A percentile compares a stretch with the other conserved stretches of the same genome.
Conservation (phyloP, 768 basidiomycete genomes). For the Naganishia antarctica region DNA sequence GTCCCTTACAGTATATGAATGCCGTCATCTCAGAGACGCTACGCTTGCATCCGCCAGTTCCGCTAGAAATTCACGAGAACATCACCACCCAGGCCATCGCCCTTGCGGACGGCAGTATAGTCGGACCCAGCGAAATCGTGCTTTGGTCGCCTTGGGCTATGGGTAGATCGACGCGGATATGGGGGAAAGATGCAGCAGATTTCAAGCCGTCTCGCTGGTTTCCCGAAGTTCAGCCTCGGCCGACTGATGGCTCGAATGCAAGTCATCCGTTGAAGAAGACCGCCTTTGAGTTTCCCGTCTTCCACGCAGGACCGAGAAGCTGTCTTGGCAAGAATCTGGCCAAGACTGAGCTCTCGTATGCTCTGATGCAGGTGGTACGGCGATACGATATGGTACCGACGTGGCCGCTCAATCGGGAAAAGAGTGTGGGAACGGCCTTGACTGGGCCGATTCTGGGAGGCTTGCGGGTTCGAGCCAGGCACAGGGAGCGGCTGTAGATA, state of each 20-base stretch:
- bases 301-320: conserved; percentile 38
- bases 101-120: conserved; percentile 28
- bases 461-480: background rate
- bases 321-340: conserved; percentile 38
- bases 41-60: conserved; percentile 36
- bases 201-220: conserved; percentile 36
- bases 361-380: conserved; percentile 29
- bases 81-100: conserved; percentile 23
- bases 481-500: background rate
- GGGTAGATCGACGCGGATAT: conserved; percentile 29
- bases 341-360: conserved; percentile 31
- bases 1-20: conserved; percentile 27
- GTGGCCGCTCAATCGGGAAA: conserved; percentile 21
- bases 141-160: conserved; percentile 35
- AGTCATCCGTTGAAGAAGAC: conserved; percentile 28
- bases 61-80: conserved; percentile 31
- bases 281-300: conserved; percentile 36
- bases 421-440: conserved; percentile 12
- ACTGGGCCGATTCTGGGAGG: conserved; percentile 7
- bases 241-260: background rate
- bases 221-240: background rate
- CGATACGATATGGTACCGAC: conserved; percentile 30
- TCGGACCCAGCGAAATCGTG: conserved; percentile 31
- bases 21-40: conserved; percentile 35
- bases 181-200: conserved; percentile 31